phyloP scores from a whole-genome alignment of 805 yeast genomes.

The Cyberlindnera lachancei region DNA sequence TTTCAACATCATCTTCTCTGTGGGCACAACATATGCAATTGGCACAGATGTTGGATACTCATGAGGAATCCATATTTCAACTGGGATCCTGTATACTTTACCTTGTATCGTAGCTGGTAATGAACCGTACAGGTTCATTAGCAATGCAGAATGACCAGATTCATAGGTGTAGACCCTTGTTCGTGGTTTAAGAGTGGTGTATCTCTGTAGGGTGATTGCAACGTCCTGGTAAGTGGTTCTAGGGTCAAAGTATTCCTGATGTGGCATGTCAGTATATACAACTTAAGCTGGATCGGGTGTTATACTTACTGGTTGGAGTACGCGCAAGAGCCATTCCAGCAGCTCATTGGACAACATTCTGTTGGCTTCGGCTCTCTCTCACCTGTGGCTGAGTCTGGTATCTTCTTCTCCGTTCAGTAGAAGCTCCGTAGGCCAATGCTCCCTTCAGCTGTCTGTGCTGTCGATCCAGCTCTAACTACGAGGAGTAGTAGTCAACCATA shows the following conservation, averaged over 20 bases:
- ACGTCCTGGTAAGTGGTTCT: slow-evolving; percentile 57
- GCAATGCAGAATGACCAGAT: slow-evolving; percentile 50
- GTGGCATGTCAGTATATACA: neutral
- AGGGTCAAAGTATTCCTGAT: slow-evolving; percentile 48
- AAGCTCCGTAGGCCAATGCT: too few relatives aligned
- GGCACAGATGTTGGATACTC: slow-evolving; percentile 68
- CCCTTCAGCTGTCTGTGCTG: too few relatives aligned
- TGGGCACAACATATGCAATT: slow-evolving; percentile 51
- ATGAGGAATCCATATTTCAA: slow-evolving; percentile 72
- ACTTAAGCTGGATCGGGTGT: neutral
- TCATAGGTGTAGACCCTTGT: slow-evolving; percentile 56
- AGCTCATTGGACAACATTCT: slow-evolving; percentile 23
- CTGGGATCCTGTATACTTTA: slow-evolving; percentile 37
- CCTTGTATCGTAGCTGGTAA: slow-evolving; percentile 29
- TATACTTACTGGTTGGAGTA: slow-evolving; percentile 38
- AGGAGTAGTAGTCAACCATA: too few relatives aligned
- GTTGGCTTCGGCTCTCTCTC: too few relatives aligned
- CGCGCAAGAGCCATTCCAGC: slow-evolving; percentile 52
- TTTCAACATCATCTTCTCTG: slow-evolving; percentile 36
- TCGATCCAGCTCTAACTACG: too few relatives aligned
- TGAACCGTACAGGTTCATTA: slow-evolving; percentile 59
- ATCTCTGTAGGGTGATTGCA: slow-evolving; percentile 42
- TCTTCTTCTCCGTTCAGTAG: too few relatives aligned
- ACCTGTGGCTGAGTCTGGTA: neutral
- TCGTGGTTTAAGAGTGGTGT: slow-evolving; percentile 52